Percentiles rank a stretch among this genome's conserved stretches.
phyloP scores from a whole-genome alignment of 2,329 filamentous ascomycete species.

The Alternaria sp. region DNA sequence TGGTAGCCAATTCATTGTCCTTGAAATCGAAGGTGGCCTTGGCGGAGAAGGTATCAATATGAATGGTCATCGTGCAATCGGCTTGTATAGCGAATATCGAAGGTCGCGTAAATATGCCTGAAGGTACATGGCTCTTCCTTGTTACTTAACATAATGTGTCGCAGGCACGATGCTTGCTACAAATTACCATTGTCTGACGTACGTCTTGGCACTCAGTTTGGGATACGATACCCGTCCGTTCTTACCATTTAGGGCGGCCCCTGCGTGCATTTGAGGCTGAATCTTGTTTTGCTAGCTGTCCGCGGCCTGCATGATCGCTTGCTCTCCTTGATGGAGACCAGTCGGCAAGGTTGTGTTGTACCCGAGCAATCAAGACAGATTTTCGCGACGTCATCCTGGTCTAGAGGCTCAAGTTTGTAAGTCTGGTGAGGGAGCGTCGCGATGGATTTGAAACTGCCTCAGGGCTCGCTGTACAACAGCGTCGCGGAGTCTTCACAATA shows the following conservation, averaged over 20 bases:
- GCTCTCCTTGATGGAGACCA: not conserved
- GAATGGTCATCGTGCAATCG: slow-evolving; percentile 1
- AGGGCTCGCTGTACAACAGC: not conserved
- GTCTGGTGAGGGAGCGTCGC: not conserved
- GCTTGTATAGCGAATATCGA: not conserved
- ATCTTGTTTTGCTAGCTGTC: not conserved
- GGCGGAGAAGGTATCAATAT: slow-evolving; percentile 2
- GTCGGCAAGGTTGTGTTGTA: not conserved
- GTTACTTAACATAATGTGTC: not conserved
- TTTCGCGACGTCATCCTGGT: not conserved
- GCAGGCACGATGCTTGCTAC: slow-evolving; percentile 4
- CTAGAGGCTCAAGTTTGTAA: not conserved
- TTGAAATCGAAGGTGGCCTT: not conserved
- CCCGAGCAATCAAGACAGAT: not conserved
- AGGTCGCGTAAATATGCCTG: not conserved
- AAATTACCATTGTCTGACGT: slow-evolving; percentile 19
- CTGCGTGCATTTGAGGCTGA: slow-evolving; percentile 5
- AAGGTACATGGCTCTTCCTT: not conserved
- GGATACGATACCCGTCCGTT: not conserved
- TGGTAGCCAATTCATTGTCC: not conserved
- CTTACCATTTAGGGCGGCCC: not conserved
- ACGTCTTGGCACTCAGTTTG: slow-evolving; percentile 13
- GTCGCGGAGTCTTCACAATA: not conserved
- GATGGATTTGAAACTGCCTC: not conserved
- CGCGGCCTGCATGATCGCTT: not conserved